Base-by-base conservation (phyloP, 805 yeast genomes). In the Wickerhamiella shivajii region DNA sequence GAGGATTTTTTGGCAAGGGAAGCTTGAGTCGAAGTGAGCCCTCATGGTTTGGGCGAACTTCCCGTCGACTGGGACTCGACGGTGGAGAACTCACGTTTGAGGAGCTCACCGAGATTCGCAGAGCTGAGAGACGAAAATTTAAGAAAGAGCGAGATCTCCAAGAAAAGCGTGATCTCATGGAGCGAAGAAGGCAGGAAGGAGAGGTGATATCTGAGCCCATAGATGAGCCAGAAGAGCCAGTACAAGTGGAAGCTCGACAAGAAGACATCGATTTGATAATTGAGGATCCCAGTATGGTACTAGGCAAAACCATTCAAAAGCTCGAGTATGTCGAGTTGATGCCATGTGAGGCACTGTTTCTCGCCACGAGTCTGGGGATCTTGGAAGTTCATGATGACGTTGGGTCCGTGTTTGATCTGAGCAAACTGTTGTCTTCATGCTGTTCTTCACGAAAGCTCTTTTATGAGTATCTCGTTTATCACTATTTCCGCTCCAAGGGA, bases 1-100 rank as follows among this genome's bases (percentile, higher is more conserved):
- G 66, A 44, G 98, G 98, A 1, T 90, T 84, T 50, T 90, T 83
- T 50, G 98, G 98, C 5, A 90, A 87, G 49, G 98, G 97, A 2
- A 68, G 70, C 2, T 58, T 84, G 28, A 79, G 94, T 22, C 63
- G 98, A 42, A 77, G 93, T 37, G 96, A 90, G 50, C 94, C 98
- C 0, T 71, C 94, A 0, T 90, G 97, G 96, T 55, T 51, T 28
- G 61, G 60, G n/a, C 63, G 96, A 34, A 71, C 81, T 1, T 55
- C 58, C 20, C 61, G 73, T 29, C 53, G 81, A 26, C 55, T 78
- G 17, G 65, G 67, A 10, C 47, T 69, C 24, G 64, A 53, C 17
- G 64, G 52, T 15, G 52, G 52, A 31, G 49, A 56, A 31, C 46
- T 45, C 22, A 31, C 52, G 37, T 29, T 46, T 57, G 98, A 90